Evolutionary conservation across 352 stramenopile species (phyloP).

Genomic region (Globisporangium rhizosaccharum): DNA sequence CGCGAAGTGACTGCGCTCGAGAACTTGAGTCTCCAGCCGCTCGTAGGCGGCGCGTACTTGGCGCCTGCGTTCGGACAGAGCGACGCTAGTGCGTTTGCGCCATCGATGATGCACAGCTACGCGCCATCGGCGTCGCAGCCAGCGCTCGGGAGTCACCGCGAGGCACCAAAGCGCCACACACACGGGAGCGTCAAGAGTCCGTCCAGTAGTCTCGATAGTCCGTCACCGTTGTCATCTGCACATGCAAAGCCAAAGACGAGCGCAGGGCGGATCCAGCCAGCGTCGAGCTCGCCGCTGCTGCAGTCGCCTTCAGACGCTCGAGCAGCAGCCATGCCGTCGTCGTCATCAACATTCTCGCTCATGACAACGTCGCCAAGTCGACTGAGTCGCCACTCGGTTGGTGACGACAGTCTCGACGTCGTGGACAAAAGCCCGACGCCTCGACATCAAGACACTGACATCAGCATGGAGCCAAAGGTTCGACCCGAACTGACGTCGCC

Average conservation of each 20-base stretch:
- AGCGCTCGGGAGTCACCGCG: not conserved
- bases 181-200: conserved; percentile 1
- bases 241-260: conserved; percentile 4
- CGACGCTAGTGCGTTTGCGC: not conserved
- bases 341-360: conserved; percentile 9
- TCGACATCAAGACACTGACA: conserved; percentile 5
- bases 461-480: not conserved
- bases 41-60: conserved; percentile 6
- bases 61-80: too few species aligned
- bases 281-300: conserved; percentile 5
- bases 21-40: conserved; percentile 32
- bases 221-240: not conserved
- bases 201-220: not conserved
- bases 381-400: conserved; percentile 1
- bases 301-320: not conserved
- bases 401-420: not conserved
- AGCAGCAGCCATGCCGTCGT: not conserved
- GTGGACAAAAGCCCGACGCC: not conserved
- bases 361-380: conserved; percentile 8
- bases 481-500: not conserved
- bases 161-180: not conserved
- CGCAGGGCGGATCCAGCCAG: conserved; percentile 3
- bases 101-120: not conserved
- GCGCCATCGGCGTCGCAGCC: not conserved
- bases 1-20: conserved; percentile 38